These are phyloP conservation scores for Fomitiporia mediterranea DNA, from an alignment of 1,284 basidiomycete genomes.

Conservation along the genomic window DNA sequence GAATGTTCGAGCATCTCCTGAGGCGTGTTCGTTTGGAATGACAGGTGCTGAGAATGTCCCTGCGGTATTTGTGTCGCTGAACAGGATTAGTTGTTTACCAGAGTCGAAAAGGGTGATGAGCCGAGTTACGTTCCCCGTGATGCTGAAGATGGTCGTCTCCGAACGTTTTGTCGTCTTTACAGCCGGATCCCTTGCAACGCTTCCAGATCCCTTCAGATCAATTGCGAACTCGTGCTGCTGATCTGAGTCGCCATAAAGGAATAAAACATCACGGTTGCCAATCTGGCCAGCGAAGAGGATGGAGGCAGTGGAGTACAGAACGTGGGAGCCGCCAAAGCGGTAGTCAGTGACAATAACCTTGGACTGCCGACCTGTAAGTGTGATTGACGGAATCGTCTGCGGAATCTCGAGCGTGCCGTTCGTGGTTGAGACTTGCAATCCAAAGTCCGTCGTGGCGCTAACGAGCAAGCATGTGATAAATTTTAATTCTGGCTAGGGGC, in stretches of 20 bases:
- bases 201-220: slow-evolving; percentile 39
- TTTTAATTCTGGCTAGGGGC: background rate
- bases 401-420: slow-evolving; percentile 53
- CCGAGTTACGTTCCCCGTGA: slow-evolving; percentile 52
- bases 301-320: slow-evolving; percentile 29
- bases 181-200: slow-evolving; percentile 51
- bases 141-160: slow-evolving; percentile 31
- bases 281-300: slow-evolving; percentile 65
- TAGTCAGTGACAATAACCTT: slow-evolving; percentile 42
- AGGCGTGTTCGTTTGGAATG: slow-evolving; percentile 29
- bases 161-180: slow-evolving; percentile 43
- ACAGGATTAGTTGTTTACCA: slow-evolving; percentile 58
- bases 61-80: slow-evolving; percentile 56
- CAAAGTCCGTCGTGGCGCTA: slow-evolving; percentile 49
- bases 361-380: slow-evolving; percentile 61
- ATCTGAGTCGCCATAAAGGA: slow-evolving; percentile 55
- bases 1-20: slow-evolving; percentile 23
- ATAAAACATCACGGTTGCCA: slow-evolving; percentile 60
- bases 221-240: slow-evolving; percentile 61
- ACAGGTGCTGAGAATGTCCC: slow-evolving; percentile 53
- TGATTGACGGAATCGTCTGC: slow-evolving; percentile 44
- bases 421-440: slow-evolving; percentile 44
- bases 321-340: slow-evolving; percentile 32
- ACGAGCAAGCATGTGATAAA: background rate
- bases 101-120: slow-evolving; percentile 63